Evolutionary conservation across 1,284 basidiomycete species (phyloP).

Genomic region (Rhodotorula mucilaginosa): DNA sequence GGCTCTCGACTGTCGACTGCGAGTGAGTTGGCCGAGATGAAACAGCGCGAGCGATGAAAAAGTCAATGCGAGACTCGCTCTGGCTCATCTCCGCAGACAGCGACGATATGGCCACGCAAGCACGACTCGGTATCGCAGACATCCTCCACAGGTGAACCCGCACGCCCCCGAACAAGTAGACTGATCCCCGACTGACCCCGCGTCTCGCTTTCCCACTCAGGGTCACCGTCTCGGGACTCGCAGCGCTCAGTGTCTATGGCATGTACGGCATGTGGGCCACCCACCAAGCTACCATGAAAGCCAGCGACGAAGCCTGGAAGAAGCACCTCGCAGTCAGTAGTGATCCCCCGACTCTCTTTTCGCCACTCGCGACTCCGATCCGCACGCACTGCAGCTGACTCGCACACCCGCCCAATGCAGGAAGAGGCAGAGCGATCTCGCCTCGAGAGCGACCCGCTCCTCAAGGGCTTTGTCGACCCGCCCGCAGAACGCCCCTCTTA

Average conservation of each 20-base stretch:
- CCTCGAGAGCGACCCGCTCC: slow-evolving; percentile 20
- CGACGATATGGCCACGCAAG: background rate
- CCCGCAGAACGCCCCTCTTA: slow-evolving; percentile 15
- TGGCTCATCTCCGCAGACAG: background rate
- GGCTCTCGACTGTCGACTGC: background rate
- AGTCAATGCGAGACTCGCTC: too few species aligned
- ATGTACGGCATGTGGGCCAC: slow-evolving; percentile 34
- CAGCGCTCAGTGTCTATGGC: slow-evolving; percentile 32
- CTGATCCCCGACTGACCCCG: background rate
- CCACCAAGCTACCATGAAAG: slow-evolving; percentile 32
- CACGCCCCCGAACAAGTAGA: too few species aligned
- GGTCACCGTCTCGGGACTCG: slow-evolving; percentile 30
- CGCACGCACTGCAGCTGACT: too few species aligned
- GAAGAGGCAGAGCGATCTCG: slow-evolving; percentile 9
- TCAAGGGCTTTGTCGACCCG: slow-evolving; percentile 35
- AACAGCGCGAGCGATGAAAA: background rate
- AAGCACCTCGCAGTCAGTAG: slow-evolving; percentile 25
- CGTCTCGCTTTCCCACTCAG: slow-evolving; percentile 1
- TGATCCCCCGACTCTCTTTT: background rate
- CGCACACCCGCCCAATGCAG: background rate
- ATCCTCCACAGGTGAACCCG: slow-evolving; percentile 9
- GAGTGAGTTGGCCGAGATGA: background rate
- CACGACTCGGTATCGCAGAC: slow-evolving; percentile 10
- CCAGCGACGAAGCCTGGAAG: slow-evolving; percentile 25
- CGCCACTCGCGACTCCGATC: too few species aligned